These are phyloP conservation scores for Aspergillus ochraceus DNA, from an alignment of 2,329 filamentous ascomycete genomes.

Conservation along the genomic window DNA sequence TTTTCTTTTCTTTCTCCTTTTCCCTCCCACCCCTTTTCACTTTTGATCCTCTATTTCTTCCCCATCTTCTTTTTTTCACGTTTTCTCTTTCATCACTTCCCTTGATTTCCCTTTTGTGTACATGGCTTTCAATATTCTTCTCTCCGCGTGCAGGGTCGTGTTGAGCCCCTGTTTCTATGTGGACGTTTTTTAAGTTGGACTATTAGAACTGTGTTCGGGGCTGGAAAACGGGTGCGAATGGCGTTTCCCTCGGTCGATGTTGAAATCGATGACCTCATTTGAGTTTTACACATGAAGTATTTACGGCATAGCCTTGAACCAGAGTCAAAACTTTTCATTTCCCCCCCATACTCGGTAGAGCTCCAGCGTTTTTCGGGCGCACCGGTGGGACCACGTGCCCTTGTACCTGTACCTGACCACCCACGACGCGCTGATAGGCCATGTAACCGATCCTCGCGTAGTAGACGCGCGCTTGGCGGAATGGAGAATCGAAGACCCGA, in stretches of 20 bases:
- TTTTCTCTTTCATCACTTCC: constrained; percentile 10
- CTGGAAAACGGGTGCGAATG: constrained; percentile 45
- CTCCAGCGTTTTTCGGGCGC: not conserved
- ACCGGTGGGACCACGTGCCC: constrained; percentile 5
- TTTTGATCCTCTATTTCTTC: constrained; percentile 18
- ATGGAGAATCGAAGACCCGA: constrained; percentile 30
- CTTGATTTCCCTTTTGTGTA: constrained; percentile 38
- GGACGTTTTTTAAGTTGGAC: constrained; percentile 37
- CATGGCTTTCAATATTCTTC: constrained; percentile 43
- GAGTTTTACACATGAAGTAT: constrained; percentile 33
- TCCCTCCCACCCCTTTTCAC: constrained; percentile 22
- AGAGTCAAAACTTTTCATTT: not conserved
- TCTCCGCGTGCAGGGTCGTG: constrained; percentile 27
- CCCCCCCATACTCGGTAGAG: not conserved
- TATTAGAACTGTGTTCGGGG: constrained; percentile 46
- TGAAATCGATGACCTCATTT: constrained; percentile 34
- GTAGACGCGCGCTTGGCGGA: constrained; percentile 21
- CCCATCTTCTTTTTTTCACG: constrained; percentile 11
- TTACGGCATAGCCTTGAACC: constrained; percentile 29
- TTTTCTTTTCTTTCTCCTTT: constrained; percentile 16
- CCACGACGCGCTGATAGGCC: constrained; percentile 11
- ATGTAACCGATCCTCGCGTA: not conserved
- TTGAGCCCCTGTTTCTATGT: constrained; percentile 27
- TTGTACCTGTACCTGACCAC: not conserved
- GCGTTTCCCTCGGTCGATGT: constrained; percentile 39